Conservation (phyloP, 2,329 filamentous ascomycete genomes). For the Ophidiomyces ophidiicola region DNA sequence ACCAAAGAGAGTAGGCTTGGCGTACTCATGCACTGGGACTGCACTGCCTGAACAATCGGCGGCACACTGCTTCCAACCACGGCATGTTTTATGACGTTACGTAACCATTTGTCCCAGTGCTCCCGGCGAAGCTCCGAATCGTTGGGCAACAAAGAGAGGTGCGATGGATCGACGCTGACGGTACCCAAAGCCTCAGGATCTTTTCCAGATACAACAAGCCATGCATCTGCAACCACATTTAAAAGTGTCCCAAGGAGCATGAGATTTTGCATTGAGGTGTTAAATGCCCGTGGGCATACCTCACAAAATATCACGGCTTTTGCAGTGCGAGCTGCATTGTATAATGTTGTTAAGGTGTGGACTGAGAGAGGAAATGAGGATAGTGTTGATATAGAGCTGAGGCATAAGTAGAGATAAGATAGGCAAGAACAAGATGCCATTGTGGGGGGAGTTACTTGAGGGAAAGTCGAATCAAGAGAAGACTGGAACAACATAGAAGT, state of each 20-base stretch:
- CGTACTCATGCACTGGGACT: slow-evolving; percentile 22
- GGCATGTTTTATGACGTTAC: slow-evolving; percentile 25
- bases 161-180: slow-evolving; percentile 25
- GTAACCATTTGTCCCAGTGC: slow-evolving; percentile 31
- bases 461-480: not conserved
- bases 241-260: slow-evolving; percentile 37
- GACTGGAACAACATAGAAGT: slow-evolving; percentile 10
- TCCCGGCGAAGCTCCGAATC: slow-evolving; percentile 20
- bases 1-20: slow-evolving; percentile 30
- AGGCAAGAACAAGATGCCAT: slow-evolving; percentile 28
- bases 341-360: slow-evolving; percentile 34
- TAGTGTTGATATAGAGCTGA: slow-evolving; percentile 32
- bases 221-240: slow-evolving; percentile 34
- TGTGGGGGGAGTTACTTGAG: not conserved
- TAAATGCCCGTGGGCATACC: slow-evolving; percentile 32
- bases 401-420: slow-evolving; percentile 34
- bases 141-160: slow-evolving; percentile 20
- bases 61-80: slow-evolving; percentile 26
- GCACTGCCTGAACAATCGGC: slow-evolving; percentile 15
- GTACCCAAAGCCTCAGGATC: slow-evolving; percentile 28
- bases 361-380: slow-evolving; percentile 32
- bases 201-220: slow-evolving; percentile 30
- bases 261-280: slow-evolving; percentile 35
- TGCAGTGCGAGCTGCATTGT: slow-evolving; percentile 33
- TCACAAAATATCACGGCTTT: slow-evolving; percentile 33